Evolutionary conservation across 441 rosid genomes (phyloP), one percentile per base, ranked within the genome.

Genomic region (Bruguiera hainesii): DNA sequence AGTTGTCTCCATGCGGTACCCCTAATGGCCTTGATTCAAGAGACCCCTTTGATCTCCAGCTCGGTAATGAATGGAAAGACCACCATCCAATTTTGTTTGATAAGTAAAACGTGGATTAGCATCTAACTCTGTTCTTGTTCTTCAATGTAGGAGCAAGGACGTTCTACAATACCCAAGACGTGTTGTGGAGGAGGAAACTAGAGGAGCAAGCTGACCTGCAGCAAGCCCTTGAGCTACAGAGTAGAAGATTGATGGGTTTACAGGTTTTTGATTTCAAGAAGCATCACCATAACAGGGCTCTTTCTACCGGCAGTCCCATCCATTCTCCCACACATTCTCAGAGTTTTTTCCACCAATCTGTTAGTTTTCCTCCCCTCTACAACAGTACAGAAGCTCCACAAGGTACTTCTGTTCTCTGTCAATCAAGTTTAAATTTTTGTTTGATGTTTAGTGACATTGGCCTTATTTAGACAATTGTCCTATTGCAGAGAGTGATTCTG

Each of bases 11-110:
- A 1, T 82, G 83, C 63, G 84, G 80, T 21, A 80, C 83, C 20
- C 90, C 90, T 19, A 83, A 89, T 10, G 88, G 96, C 9, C 83
- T 86, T 71, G 92, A 89, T 64, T 86, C 90, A 20, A 84, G 87
- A 49, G 93, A 86, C 50, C 89, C 81, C 20, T 75, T 82, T 76
- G 87, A 85, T 57, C 74, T 81, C 76, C 83, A 73, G 25, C 78
- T 81, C 30, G 90, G 86, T 85, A 70, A 71, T 65, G 20, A 61
- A 50, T 35, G 26, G 13, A 49, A 53, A 23, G 21, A 48, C 13
- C 8, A 21, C 25, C 11, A 9, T 21, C 29, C 18, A 23, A 53
- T 53, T 15, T 53, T 53, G 0, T 5, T 23, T 21, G 28, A 7
- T 7, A 18, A 13, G 4, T 4, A 21, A 53, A 26, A 3, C 58